Evolutionary conservation across 306 rosid genomes (phyloP).

Genomic region (Casuarina glauca): DNA sequence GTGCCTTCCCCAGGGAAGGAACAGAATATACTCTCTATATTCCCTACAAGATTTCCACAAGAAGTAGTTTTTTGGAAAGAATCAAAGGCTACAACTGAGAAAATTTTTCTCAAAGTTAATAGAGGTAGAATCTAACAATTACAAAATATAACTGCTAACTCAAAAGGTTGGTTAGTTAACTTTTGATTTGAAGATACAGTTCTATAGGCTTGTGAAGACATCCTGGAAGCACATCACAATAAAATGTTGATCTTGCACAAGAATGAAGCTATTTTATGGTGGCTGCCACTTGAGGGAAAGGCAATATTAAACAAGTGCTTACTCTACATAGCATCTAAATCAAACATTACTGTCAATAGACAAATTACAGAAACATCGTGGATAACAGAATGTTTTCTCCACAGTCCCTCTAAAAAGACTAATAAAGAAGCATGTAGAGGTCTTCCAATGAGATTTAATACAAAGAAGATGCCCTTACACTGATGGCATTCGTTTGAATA

Average conservation of each 20-base stretch:
- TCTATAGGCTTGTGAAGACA: background rate
- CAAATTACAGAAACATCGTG: background rate
- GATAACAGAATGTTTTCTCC: background rate
- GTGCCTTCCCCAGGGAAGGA: background rate
- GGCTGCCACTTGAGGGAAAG: background rate
- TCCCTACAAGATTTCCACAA: background rate
- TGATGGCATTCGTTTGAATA: slow-evolving; percentile 74
- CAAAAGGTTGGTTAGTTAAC: background rate
- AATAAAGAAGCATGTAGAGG: background rate
- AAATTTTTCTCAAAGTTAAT: background rate
- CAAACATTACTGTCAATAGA: background rate
- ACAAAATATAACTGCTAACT: background rate
- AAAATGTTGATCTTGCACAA: slow-evolving; percentile 7
- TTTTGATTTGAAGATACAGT: background rate
- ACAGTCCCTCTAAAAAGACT: background rate
- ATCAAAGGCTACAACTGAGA: background rate
- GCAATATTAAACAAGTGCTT: background rate
- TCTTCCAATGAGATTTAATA: slow-evolving; percentile 6
- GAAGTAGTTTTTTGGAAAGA: background rate
- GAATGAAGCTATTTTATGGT: background rate
- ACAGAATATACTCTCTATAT: background rate
- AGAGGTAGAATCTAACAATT: background rate
- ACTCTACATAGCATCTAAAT: background rate
- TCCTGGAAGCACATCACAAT: background rate
- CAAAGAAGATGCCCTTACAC: slow-evolving; percentile 49